Conservation (phyloP, 306 rosid genomes). For the Dryas alaskensis region DNA sequence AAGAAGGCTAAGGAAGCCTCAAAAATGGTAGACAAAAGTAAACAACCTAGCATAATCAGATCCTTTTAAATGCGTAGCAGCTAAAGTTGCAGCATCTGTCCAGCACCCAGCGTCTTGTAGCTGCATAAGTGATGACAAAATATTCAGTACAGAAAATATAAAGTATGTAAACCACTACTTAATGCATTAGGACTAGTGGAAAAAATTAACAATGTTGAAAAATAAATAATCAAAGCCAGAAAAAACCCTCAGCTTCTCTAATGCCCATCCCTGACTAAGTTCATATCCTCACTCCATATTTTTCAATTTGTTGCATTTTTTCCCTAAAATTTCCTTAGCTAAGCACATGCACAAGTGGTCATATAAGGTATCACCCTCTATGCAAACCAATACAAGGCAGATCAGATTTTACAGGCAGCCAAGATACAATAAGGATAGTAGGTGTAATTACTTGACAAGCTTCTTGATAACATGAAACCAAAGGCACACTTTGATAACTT, state of each 20-base stretch:
- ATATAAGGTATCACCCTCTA: background rate
- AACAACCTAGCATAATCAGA: conserved; percentile 93
- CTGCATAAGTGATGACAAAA: conserved; percentile 48
- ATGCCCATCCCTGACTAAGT: background rate
- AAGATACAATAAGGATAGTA: background rate
- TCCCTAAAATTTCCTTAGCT: background rate
- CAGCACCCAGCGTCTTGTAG: conserved; percentile 99
- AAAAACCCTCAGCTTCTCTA: background rate
- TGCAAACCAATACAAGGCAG: background rate
- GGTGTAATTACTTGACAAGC: background rate
- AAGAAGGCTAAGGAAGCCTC: background rate
- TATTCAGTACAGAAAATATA: conserved; percentile 29
- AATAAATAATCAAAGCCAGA: background rate
- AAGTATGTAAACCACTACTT: background rate
- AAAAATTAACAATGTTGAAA: background rate
- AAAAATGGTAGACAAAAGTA: background rate
- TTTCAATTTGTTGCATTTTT: background rate
- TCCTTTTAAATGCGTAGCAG: conserved; percentile 90
- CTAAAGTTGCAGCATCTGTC: conserved; percentile 97
- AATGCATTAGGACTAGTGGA: background rate
- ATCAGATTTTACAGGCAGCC: background rate
- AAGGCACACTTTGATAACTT: background rate
- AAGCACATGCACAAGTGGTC: background rate
- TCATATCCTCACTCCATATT: background rate
- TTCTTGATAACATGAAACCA: background rate